A percentile compares a stretch with the other conserved stretches of the same genome.
phyloP scores from a whole-genome alignment of 1,284 basidiomycete genomes.

The Leccinum variabile region DNA sequence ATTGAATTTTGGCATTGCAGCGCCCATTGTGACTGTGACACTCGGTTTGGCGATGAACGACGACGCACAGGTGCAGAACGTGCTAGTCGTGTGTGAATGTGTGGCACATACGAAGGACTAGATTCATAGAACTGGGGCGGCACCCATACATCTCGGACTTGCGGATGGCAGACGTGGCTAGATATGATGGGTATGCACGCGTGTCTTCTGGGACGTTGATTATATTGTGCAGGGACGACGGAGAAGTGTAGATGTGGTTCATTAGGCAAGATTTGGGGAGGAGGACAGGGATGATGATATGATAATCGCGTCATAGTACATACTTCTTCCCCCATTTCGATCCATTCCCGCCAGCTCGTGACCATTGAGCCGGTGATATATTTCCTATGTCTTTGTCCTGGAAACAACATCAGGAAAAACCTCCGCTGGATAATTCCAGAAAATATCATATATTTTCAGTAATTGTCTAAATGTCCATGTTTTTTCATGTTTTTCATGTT shows the following conservation, averaged over 20 bases:
- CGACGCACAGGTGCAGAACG: neutral
- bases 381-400: neutral
- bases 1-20: too few relatives aligned
- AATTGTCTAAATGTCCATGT: too few relatives aligned
- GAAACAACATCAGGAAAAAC: neutral
- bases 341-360: neutral
- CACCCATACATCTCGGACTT: neutral
- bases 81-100: neutral
- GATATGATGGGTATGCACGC: neutral
- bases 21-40: too few relatives aligned
- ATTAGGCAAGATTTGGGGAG: neutral
- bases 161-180: neutral
- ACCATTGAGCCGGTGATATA: neutral
- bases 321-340: neutral
- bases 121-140: neutral
- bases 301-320: neutral
- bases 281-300: neutral
- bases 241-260: neutral
- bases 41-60: too few relatives aligned
- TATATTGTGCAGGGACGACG: slow-evolving; percentile 6
- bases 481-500: too few relatives aligned
- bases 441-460: too few relatives aligned
- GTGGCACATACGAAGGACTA: neutral
- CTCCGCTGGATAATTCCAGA: too few relatives aligned
- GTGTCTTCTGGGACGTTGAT: neutral